phyloP scores from a whole-genome alignment of 352 stramenopile species.

The Globisporangium acanthophoron region DNA sequence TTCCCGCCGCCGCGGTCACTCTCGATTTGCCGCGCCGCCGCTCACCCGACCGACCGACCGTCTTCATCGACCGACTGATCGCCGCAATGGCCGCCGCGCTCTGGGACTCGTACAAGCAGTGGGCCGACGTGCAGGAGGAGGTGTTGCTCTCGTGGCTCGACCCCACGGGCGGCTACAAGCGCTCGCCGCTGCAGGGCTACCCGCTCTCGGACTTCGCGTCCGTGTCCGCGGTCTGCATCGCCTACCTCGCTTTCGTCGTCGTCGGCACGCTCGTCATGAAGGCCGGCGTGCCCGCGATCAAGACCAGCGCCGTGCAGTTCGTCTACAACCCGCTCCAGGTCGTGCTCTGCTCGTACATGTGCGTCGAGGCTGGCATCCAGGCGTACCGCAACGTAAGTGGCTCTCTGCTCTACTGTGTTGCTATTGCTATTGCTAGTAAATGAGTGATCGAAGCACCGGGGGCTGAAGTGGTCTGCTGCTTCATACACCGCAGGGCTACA shows the following conservation, averaged over 20 bases:
- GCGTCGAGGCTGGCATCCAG: slow-evolving; percentile 89
- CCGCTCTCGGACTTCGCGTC: slow-evolving; percentile 51
- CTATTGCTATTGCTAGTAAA: not conserved
- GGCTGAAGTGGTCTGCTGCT: not conserved
- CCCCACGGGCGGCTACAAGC: slow-evolving; percentile 37
- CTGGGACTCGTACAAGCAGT: slow-evolving; percentile 55
- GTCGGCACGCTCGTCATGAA: slow-evolving; percentile 77
- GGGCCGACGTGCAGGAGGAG: slow-evolving; percentile 41
- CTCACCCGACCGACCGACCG: slow-evolving; percentile 7
- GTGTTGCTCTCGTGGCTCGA: slow-evolving; percentile 46
- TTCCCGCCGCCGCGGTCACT: not conserved
- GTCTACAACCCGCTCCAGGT: slow-evolving; percentile 97
- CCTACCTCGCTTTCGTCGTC: slow-evolving; percentile 63
- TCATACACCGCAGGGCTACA: slow-evolving; percentile 56
- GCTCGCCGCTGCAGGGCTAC: slow-evolving; percentile 33
- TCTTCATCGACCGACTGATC: slow-evolving; percentile 1
- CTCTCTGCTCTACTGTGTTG: not conserved
- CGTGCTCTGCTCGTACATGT: slow-evolving; percentile 96
- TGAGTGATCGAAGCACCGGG: too few relatives aligned
- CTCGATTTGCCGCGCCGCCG: slow-evolving; percentile 6
- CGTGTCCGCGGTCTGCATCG: slow-evolving; percentile 51
- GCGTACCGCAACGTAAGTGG: slow-evolving; percentile 84
- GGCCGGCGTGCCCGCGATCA: slow-evolving; percentile 59
- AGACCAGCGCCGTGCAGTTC: slow-evolving; percentile 89
- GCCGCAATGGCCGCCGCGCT: slow-evolving; percentile 30